A percentile compares a stretch with the other conserved stretches of the same genome.
Evolutionary conservation across 1,139 yeast species (phyloP).

Genomic region (Saccharomyces hybrid): DNA sequence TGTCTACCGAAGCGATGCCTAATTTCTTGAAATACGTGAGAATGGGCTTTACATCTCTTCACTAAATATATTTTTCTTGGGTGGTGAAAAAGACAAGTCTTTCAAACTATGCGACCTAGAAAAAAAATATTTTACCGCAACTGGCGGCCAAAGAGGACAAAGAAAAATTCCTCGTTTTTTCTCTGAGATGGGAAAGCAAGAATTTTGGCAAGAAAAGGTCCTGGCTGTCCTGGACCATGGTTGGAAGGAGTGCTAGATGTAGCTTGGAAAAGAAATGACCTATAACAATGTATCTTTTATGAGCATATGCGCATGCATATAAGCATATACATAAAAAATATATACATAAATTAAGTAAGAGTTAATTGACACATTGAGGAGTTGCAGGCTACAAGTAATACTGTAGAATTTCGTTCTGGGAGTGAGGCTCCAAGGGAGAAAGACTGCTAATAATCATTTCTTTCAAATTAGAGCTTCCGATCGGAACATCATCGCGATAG

Average conservation of each 20-base stretch:
- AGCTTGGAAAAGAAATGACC: neutral
- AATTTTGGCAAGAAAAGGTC: neutral
- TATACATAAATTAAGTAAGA: neutral
- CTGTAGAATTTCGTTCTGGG: slow-evolving; percentile 22
- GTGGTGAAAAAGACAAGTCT: neutral
- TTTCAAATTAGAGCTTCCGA: slow-evolving; percentile 11
- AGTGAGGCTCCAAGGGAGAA: slow-evolving; percentile 22
- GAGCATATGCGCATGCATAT: neutral
- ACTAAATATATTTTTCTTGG: neutral
- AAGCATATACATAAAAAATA: neutral
- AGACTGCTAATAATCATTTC: slow-evolving; percentile 19
- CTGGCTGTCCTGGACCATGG: neutral
- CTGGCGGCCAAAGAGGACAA: neutral
- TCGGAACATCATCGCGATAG: slow-evolving; percentile 6
- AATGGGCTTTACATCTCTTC: neutral
- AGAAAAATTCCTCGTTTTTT: neutral
- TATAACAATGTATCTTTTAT: neutral
- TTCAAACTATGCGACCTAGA: neutral
- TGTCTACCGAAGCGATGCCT: neutral
- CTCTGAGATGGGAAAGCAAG: neutral
- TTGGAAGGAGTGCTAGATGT: neutral
- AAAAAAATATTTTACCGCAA: neutral
- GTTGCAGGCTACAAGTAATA: slow-evolving; percentile 18
- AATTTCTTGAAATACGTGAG: neutral
- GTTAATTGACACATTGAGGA: neutral